Evolutionary conservation across 2,329 filamentous ascomycete genomes (phyloP).

Genomic region (Helicocarpus griseus): DNA sequence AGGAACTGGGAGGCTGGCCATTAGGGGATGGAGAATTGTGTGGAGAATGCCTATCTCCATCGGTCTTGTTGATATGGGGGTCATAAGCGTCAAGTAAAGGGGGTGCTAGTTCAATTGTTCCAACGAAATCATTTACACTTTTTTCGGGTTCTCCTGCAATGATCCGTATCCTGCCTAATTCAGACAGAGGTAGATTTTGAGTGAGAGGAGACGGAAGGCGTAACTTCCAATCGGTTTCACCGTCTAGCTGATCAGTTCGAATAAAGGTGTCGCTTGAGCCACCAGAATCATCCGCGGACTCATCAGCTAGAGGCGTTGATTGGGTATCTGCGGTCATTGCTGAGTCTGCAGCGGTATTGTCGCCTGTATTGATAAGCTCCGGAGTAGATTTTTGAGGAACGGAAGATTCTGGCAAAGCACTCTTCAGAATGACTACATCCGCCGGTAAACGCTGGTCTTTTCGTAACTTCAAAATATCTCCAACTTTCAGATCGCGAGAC

Average conservation of each 20-base stretch:
- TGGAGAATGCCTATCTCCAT: not conserved
- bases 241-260: slow-evolving; percentile 90
- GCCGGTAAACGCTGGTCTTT: slow-evolving; percentile 92
- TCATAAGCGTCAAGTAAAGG: slow-evolving; percentile 40
- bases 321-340: slow-evolving; percentile 10
- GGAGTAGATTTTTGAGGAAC: not conserved
- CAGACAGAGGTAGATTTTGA: slow-evolving; percentile 62
- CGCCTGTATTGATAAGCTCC: not conserved
- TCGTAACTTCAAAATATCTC: slow-evolving; percentile 83
- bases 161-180: slow-evolving; percentile 58
- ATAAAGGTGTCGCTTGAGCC: slow-evolving; percentile 79
- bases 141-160: slow-evolving; percentile 84
- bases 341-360: slow-evolving; percentile 6
- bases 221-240: slow-evolving; percentile 97
- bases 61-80: slow-evolving; percentile 28
- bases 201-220: slow-evolving; percentile 78
- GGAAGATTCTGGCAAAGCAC: slow-evolving; percentile 23
- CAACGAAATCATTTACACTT: slow-evolving; percentile 89
- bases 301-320: slow-evolving; percentile 14
- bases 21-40: slow-evolving; percentile 12
- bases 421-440: slow-evolving; percentile 88
- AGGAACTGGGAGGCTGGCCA: slow-evolving; percentile 14
- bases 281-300: slow-evolving; percentile 27
- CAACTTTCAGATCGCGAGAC: slow-evolving; percentile 81
- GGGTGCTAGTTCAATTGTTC: slow-evolving; percentile 68